phyloP scores from a whole-genome alignment of 352 stramenopile genomes.

The Globisporangium apiculatum region DNA sequence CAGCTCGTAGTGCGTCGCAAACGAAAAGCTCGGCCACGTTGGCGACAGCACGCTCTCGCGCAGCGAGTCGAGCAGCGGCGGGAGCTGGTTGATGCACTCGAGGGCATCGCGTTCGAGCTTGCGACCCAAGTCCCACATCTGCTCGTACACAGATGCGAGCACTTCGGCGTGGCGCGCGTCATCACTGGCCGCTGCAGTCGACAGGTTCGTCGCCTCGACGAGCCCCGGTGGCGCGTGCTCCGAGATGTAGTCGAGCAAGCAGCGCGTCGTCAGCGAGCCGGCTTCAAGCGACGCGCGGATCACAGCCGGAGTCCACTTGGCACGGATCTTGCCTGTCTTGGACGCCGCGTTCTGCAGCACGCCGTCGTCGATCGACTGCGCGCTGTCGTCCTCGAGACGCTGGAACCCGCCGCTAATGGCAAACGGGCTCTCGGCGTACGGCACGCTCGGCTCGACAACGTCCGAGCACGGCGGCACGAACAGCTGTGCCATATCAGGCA shows the following conservation, averaged over 20 bases:
- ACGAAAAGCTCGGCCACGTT: constrained; percentile 50
- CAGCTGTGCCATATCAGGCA: constrained; percentile 65
- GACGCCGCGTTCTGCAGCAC: constrained; percentile 50
- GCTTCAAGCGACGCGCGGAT: constrained; percentile 52
- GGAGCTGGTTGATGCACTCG: constrained; percentile 60
- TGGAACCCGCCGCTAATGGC: constrained; percentile 4
- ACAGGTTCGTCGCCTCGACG: constrained; percentile 40
- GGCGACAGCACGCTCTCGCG: constrained; percentile 57
- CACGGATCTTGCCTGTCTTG: constrained; percentile 54
- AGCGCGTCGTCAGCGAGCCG: constrained; percentile 55
- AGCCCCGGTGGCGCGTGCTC: constrained; percentile 46
- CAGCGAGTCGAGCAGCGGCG: constrained; percentile 50
- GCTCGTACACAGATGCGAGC: constrained; percentile 57
- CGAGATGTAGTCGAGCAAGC: constrained; percentile 62
- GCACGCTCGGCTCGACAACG: constrained; percentile 39
- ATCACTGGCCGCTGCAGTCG: constrained; percentile 15
- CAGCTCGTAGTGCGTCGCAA: constrained; percentile 52
- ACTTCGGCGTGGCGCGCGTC: constrained; percentile 41
- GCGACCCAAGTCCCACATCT: constrained; percentile 56
- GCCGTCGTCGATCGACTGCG: constrained; percentile 56
- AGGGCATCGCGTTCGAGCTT: constrained; percentile 60
- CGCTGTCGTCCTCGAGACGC: constrained; percentile 14
- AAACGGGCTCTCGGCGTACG: constrained; percentile 9
- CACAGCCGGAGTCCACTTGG: constrained; percentile 50
- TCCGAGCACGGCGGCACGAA: constrained; percentile 72